These are phyloP conservation scores for Ganoderma sinense DNA, from an alignment of 1,284 basidiomycete genomes.

Conservation along the genomic window DNA sequence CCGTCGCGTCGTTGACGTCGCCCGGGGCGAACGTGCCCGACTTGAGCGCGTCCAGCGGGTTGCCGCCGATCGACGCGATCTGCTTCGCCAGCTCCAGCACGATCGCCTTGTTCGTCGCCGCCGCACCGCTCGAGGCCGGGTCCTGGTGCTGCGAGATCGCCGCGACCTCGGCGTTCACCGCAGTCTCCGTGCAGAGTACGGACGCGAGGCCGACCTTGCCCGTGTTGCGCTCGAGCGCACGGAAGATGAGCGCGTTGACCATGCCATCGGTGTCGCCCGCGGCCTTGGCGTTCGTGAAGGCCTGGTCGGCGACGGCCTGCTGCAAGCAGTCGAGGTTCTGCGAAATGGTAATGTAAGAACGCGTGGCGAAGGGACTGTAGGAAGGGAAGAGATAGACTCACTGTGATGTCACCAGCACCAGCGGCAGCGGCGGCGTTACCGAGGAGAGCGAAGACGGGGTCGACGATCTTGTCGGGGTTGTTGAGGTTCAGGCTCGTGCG, in stretches of 20 bases:
- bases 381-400: constrained; percentile 34
- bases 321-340: constrained; percentile 72
- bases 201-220: constrained; percentile 59
- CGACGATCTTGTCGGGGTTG: constrained; percentile 67
- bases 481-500: constrained; percentile 54
- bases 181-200: constrained; percentile 59
- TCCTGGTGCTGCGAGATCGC: constrained; percentile 76
- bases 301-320: constrained; percentile 69
- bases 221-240: constrained; percentile 75
- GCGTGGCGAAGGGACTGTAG: not conserved
- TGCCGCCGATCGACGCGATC: constrained; percentile 67
- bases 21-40: constrained; percentile 74
- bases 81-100: constrained; percentile 66
- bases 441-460: constrained; percentile 72
- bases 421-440: constrained; percentile 66
- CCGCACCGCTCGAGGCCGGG: constrained; percentile 65
- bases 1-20: constrained; percentile 56
- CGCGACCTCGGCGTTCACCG: constrained; percentile 72
- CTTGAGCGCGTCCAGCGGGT: constrained; percentile 66
- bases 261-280: constrained; percentile 62
- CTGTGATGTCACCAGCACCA: constrained; percentile 62
- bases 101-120: constrained; percentile 68
- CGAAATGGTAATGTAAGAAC: not conserved
- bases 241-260: constrained; percentile 68
- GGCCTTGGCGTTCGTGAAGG: constrained; percentile 77